Base-by-base conservation (phyloP, 352 stramenopile genomes). In the Phytophthora niederhauseri region DNA sequence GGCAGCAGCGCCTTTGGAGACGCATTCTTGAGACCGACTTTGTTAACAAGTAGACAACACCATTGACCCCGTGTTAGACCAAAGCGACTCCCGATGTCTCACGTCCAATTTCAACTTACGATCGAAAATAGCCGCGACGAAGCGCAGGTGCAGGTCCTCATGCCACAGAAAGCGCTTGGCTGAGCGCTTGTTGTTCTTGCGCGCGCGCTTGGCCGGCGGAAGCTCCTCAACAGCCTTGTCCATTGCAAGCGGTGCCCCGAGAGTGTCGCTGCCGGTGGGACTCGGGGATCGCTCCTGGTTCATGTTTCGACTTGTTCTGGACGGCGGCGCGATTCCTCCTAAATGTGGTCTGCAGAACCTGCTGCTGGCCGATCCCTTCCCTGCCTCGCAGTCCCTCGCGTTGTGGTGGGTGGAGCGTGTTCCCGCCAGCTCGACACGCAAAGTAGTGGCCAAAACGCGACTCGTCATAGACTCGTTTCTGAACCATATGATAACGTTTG, bases 101-200 rank as follows among this genome's bases (percentile, higher is more conserved):
- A 30, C 2, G 17, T 14, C 17, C 22, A 46, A 55, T 19, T 38
- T 31, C 9, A 24, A 77, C 84, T 20, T 50, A 93, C 85, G 61
- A 57, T 95, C 87, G 73, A 95, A 95, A 64, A 95, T 92, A 15
- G 87, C 85, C 20, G 87, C 82, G 38, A 95, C 86, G 60, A 94
- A 95, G 56, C 89, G 79, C 14, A 85, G 68, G 66, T 95, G 87
- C 15, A 93, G 75, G 12, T 95, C 87, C 48, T 95, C 87, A 8
- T 82, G 84, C 87, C 87, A 94, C 19, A 91, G 70, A 60, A 95
- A 94, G 28, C 87, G 85, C 61, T 91, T 87, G 36, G 80, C 81
- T 54, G 88, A 80, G 55, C 83, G 83, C 56, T 94, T 85, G 69
- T 90, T 87, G 64, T 92, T 90, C 66, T 92, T 91, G 72, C 81